Evolutionary conservation across 2,329 filamentous ascomycete genomes (phyloP).

Genomic region (Westerdykella sp.): DNA sequence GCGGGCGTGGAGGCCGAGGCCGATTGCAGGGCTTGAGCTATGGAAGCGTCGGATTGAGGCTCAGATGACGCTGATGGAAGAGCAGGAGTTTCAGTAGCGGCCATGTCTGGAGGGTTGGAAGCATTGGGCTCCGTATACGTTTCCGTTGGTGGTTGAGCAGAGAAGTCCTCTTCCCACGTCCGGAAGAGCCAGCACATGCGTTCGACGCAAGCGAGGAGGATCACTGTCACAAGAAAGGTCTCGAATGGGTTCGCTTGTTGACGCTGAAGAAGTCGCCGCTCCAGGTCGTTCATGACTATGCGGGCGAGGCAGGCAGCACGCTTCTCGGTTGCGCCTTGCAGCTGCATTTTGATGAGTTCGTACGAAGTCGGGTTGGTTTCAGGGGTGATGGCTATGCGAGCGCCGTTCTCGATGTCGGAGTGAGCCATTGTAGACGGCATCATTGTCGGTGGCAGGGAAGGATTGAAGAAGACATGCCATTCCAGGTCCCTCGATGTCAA

Average conservation of each 20-base stretch:
- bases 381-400: constrained; percentile 23
- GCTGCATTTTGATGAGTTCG: constrained; percentile 47
- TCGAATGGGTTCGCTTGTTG: constrained; percentile 53
- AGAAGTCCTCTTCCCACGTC: constrained; percentile 40
- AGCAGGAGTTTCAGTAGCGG: not conserved
- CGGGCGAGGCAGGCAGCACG: constrained; percentile 49
- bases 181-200: constrained; percentile 54
- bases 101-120: not conserved
- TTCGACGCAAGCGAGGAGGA: constrained; percentile 55
- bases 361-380: constrained; percentile 40
- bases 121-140: not conserved
- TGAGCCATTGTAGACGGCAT: constrained; percentile 26
- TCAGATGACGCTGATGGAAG: not conserved
- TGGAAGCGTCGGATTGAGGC: constrained; percentile 10
- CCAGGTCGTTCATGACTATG: constrained; percentile 53
- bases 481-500: constrained; percentile 45
- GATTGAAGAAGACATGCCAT: constrained; percentile 48
- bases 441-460: constrained; percentile 29
- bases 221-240: constrained; percentile 54
- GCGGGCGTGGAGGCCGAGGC: not conserved
- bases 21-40: constrained; percentile 1
- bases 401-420: constrained; percentile 24
- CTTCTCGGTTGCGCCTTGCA: constrained; percentile 51
- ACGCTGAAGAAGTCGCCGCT: constrained; percentile 53
- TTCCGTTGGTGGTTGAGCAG: not conserved